phyloP scores from a whole-genome alignment of 2,329 filamentous ascomycete species.

The Fusarium poae region DNA sequence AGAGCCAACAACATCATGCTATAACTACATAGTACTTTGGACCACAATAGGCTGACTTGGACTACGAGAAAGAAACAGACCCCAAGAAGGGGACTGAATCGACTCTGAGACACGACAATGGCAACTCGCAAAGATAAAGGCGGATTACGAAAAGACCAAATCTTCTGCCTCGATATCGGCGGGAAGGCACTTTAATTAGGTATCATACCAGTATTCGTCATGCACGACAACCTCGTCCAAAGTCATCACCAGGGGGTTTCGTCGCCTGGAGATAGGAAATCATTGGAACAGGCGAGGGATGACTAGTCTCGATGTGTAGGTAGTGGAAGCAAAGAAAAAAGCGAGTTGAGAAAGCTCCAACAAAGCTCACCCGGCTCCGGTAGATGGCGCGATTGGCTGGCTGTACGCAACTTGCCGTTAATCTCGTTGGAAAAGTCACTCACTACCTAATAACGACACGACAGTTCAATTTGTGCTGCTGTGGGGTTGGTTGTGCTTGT shows the following conservation, averaged over 20 bases:
- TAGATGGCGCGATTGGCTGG: no score
- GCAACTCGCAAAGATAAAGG: no score
- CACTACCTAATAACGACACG: background rate
- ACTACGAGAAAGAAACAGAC: no score
- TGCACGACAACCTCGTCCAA: background rate
- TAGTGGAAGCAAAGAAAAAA: background rate
- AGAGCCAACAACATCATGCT: no score
- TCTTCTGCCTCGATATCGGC: no score
- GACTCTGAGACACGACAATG: no score
- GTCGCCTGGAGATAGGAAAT: background rate
- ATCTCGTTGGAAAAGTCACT: background rate
- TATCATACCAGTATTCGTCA: background rate
- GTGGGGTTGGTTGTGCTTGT: slow-evolving; percentile 17
- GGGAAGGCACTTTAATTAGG: no score
- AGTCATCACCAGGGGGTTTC: background rate
- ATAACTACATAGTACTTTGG: no score
- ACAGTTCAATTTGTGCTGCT: slow-evolving; percentile 27
- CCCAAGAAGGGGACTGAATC: no score
- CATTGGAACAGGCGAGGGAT: no score
- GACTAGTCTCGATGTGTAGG: background rate
- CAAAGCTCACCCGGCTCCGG: background rate
- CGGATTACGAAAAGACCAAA: no score
- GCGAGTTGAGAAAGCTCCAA: background rate
- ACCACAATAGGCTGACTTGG: no score
- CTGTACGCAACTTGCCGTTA: background rate